A percentile compares a stretch with the other conserved stretches of the same genome.
phyloP scores from a whole-genome alignment of 257 asterid genomes.

The Forsythia viridissima region DNA sequence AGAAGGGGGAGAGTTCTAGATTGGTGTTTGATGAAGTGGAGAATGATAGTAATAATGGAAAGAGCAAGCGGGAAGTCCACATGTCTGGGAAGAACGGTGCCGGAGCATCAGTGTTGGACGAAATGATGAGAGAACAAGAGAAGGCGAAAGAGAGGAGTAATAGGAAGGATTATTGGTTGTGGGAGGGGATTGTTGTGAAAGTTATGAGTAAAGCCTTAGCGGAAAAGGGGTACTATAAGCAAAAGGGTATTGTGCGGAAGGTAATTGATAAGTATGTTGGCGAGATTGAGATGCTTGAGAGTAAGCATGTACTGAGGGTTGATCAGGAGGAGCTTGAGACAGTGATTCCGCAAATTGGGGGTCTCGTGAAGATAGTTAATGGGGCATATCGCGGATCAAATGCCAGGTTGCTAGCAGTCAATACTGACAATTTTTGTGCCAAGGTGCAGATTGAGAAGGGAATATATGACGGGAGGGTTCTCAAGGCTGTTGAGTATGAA shows the following conservation, averaged over 20 bases:
- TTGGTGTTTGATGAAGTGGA: constrained; percentile 59
- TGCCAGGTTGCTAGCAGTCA: constrained; percentile 65
- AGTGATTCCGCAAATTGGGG: constrained; percentile 93
- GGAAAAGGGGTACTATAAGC: constrained; percentile 83
- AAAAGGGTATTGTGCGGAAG: constrained; percentile 75
- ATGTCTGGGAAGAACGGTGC: constrained; percentile 33
- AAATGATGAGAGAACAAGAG: constrained; percentile 86
- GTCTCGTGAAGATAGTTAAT: constrained; percentile 79
- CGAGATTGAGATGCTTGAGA: constrained; percentile 94
- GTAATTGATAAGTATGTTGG: constrained; percentile 82
- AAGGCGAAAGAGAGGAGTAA: constrained; percentile 74
- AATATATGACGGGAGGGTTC: constrained; percentile 77
- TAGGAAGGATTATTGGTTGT: constrained; percentile 92
- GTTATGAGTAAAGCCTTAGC: constrained; percentile 88
- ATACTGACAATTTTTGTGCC: constrained; percentile 67
- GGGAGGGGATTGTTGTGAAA: constrained; percentile 81
- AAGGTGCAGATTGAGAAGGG: constrained; percentile 92
- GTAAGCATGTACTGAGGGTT: constrained; percentile 77
- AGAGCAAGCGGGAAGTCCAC: constrained; percentile 34
- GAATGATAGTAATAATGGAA: constrained; percentile 41
- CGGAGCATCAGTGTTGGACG: constrained; percentile 61
- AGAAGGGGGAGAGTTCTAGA: constrained; percentile 49
- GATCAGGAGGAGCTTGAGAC: constrained; percentile 98
- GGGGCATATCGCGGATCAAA: constrained; percentile 88
- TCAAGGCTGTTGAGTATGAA: constrained; percentile 84